phyloP scores from a whole-genome alignment of 1,284 basidiomycete species.

The Heterobasidion parviporum region DNA sequence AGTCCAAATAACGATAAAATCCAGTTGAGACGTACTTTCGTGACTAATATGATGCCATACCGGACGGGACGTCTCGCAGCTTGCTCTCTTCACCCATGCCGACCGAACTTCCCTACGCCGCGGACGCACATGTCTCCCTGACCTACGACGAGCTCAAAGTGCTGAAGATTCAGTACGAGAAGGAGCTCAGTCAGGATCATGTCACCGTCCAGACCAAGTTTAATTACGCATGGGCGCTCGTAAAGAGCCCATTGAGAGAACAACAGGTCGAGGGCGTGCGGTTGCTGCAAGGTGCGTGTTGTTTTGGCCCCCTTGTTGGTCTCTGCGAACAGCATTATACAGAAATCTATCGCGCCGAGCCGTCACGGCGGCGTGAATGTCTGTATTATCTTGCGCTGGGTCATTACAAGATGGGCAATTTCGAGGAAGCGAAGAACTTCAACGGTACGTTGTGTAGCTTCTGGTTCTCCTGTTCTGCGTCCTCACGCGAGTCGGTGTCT shows the following conservation, averaged over 20 bases:
- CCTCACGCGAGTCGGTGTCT: not conserved
- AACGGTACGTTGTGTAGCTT: conserved; percentile 59
- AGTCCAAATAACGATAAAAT: too few relatives aligned
- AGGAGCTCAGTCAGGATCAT: conserved; percentile 78
- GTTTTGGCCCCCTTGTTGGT: not conserved
- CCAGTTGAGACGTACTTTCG: too few relatives aligned
- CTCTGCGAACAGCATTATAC: not conserved
- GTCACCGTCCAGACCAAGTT: conserved; percentile 96
- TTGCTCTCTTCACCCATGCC: conserved; percentile 32
- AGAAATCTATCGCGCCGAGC: conserved; percentile 93
- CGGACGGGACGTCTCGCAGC: too few relatives aligned
- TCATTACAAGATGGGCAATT: conserved; percentile 96
- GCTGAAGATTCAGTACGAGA: conserved; percentile 80
- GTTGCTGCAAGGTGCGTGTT: conserved; percentile 74
- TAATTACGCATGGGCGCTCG: conserved; percentile 95
- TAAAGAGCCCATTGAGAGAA: conserved; percentile 78
- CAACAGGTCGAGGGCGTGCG: conserved; percentile 89
- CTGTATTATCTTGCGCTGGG: conserved; percentile 96
- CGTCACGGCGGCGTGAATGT: conserved; percentile 87
- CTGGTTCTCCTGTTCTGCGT: not conserved
- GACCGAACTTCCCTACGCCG: conserved; percentile 92
- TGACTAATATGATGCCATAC: too few relatives aligned
- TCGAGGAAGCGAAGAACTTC: conserved; percentile 87
- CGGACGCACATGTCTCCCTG: conserved; percentile 86
- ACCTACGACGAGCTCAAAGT: conserved; percentile 89